phyloP scores from a whole-genome alignment of 78 protist species.

The slime mould (Dictyostelium discoideum) region dicty_2.7 NC_007091.3:4594501-4595000 shows the following conservation, averaged over 20 bases:
- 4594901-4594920: neutral
- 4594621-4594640: neutral
- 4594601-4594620: neutral
- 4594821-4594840: neutral
- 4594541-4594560: no score
- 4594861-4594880: conserved; percentile 7
- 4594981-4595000: neutral
- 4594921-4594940: neutral
- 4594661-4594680: neutral
- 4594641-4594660: no score
- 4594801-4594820: neutral
- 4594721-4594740: neutral
- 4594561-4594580: neutral
- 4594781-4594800: neutral
- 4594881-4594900: neutral
- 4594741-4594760: neutral
- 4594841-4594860: neutral
- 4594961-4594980: neutral
- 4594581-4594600: neutral
- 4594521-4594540: no score
- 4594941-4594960: neutral
- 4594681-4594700: neutral
- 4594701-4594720: neutral
- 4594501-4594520: no score
- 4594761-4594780: neutral